These are phyloP conservation scores for Silene noctiflora DNA, from an alignment of 179 eudicot genomes.

Conservation along the genomic window DNA sequence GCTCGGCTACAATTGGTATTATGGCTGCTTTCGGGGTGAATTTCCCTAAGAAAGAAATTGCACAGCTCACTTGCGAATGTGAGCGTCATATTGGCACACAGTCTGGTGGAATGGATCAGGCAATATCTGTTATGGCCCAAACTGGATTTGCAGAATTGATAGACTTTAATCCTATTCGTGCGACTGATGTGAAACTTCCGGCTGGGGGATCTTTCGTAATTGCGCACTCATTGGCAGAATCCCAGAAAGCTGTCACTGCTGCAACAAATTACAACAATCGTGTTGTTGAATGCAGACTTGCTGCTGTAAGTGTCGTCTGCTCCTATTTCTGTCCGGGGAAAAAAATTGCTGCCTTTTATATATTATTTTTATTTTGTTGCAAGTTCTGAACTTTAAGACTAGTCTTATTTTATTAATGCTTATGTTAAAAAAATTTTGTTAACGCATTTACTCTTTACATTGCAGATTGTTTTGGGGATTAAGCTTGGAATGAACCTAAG, in stretches of 20 bases:
- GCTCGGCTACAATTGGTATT: conserved; percentile 90
- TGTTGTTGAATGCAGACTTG: conserved; percentile 95
- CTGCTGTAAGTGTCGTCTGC: conserved; percentile 60
- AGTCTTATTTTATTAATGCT: background rate
- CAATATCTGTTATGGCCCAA: conserved; percentile 95
- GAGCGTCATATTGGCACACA: conserved; percentile 98
- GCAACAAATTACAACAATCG: conserved; percentile 97
- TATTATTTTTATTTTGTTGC: too few relatives aligned
- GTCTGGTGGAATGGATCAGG: conserved; percentile 99
- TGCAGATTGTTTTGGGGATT: conserved; percentile 80
- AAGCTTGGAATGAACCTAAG: conserved; percentile 86
- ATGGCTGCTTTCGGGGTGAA: conserved; percentile 74
- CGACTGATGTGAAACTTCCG: conserved; percentile 97
- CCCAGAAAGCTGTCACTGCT: conserved; percentile 95
- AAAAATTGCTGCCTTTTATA: background rate
- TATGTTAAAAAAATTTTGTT: background rate
- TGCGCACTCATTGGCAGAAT: conserved; percentile 95
- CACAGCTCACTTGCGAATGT: conserved; percentile 95
- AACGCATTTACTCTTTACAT: background rate
- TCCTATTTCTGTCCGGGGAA: background rate
- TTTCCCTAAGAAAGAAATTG: conserved; percentile 93
- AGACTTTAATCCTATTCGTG: conserved; percentile 93
- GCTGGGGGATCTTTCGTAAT: conserved; percentile 87
- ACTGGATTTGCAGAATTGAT: conserved; percentile 86
- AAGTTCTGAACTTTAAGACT: background rate